These are phyloP conservation scores for Xerophyta viscosa DNA, from an alignment of 106 monocot species.

Conservation along the genomic window DNA sequence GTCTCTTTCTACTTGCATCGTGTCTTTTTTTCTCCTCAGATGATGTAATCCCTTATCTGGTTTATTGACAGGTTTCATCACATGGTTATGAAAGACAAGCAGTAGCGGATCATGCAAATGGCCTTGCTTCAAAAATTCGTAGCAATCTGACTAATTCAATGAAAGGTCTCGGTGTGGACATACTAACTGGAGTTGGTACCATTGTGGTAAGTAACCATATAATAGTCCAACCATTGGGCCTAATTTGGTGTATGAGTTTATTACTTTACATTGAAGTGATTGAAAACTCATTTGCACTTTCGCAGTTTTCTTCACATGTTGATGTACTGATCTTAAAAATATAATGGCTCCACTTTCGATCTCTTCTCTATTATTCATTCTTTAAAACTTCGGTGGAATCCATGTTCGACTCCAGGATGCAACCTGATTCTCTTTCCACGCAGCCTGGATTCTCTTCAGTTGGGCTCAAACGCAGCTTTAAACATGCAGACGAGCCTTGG, in stretches of 20 bases:
- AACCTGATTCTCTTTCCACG: too few species aligned
- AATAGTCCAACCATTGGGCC: neutral
- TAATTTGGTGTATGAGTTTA: neutral
- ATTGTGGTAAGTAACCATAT: slow-evolving; percentile 48
- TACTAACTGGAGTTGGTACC: slow-evolving; percentile 77
- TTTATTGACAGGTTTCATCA: slow-evolving; percentile 50
- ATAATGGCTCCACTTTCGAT: too few species aligned
- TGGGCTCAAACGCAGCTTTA: too few species aligned
- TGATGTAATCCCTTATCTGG: slow-evolving; percentile 1
- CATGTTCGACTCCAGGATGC: too few species aligned
- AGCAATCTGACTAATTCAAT: slow-evolving; percentile 92
- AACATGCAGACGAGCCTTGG: too few species aligned
- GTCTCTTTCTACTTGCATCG: too few species aligned
- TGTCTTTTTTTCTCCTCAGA: neutral
- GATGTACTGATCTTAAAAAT: too few species aligned
- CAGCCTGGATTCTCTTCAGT: too few species aligned
- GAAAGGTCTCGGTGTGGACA: slow-evolving; percentile 88
- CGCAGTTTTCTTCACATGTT: too few species aligned
- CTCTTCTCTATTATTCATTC: too few species aligned
- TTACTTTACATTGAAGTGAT: neutral
- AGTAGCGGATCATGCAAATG: slow-evolving; percentile 99
- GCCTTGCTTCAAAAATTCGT: slow-evolving; percentile 91
- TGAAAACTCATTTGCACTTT: neutral
- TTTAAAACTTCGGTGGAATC: too few species aligned
- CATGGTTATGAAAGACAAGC: slow-evolving; percentile 91